Conservation (phyloP, 2,329 filamentous ascomycete species). For the Aspergillus novofumigatus region DNA sequence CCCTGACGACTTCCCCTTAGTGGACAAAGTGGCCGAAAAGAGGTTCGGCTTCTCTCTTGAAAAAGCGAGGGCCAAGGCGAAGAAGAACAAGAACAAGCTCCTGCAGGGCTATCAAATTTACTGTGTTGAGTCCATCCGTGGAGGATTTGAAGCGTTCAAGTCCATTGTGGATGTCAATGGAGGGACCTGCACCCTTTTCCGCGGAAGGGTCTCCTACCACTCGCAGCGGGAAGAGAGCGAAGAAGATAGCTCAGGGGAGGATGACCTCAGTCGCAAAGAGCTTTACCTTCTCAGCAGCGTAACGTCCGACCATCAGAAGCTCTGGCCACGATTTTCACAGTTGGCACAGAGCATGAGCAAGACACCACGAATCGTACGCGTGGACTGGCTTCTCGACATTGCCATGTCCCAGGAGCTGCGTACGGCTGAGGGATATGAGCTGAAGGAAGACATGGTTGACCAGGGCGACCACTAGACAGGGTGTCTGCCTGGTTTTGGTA, state of each 20-base stretch:
- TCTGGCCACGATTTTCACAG: constrained; percentile 77
- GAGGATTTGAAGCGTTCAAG: constrained; percentile 79
- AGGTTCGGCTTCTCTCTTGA: constrained; percentile 66
- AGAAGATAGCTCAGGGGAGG: constrained; percentile 52
- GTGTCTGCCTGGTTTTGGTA: background rate
- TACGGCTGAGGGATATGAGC: constrained; percentile 60
- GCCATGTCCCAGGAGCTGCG: constrained; percentile 81
- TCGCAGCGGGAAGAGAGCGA: constrained; percentile 49
- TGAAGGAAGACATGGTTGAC: constrained; percentile 30
- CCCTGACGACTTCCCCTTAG: constrained; percentile 62
- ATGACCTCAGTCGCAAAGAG: constrained; percentile 60
- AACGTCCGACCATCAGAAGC: constrained; percentile 60
- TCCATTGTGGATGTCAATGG: constrained; percentile 86
- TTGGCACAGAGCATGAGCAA: constrained; percentile 76
- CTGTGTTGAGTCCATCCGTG: constrained; percentile 73
- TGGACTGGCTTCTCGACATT: constrained; percentile 86
- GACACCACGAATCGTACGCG: constrained; percentile 72
- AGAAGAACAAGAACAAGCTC: constrained; percentile 70
- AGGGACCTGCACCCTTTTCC: constrained; percentile 73
- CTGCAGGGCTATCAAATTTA: constrained; percentile 75
- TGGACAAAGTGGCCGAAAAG: constrained; percentile 69
- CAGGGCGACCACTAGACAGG: constrained; percentile 14
- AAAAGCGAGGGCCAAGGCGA: constrained; percentile 65
- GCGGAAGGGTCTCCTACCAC: constrained; percentile 66
- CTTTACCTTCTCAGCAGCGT: constrained; percentile 78